Evolutionary conservation across 1,284 basidiomycete genomes (phyloP), one percentile per base, ranked within the genome.

Genomic region (Cryptococcus sp.): DNA sequence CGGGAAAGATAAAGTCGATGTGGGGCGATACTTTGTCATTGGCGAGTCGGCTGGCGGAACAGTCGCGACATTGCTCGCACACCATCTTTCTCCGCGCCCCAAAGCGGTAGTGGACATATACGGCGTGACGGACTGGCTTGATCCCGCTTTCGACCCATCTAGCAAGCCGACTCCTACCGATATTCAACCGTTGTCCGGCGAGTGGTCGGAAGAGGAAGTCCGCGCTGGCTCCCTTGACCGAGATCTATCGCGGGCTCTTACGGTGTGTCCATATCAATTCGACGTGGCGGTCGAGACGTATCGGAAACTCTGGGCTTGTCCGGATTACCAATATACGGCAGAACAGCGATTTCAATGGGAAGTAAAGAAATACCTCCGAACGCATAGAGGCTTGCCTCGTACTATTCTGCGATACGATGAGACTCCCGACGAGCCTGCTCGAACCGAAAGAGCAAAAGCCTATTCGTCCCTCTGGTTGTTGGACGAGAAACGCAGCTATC

Each of bases 21-120:
- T 63, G 3, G 53, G 55, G 2, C 44, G 55, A 7, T 70, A 56
- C 48, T 59, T 61, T 5, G 54, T 67, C 1, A 67, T 58, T n/a
- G 71, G 71, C 3, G 69, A 72, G 17, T 54, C 46, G 1, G 65
- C 69, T 1, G 71, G 71, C 23, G 71, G 60, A 10, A 41, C 37
- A 7, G 34, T 63, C n/a, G 52, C 50, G 39, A 46, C 54, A 1
- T 29, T 65, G 10, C 40, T 58, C 8, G 59, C 47, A 11, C 51
- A 46, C 40, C 4, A n/a, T 4, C 53, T 69, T 7, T n/a, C 45
- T 3, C 66, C 66, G 2, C 48, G 54, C 15, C 59, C 57, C 3
- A 37, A 46, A 43, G 58, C 55, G n/a, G 48, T 65, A 4, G 47
- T 62, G 6, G 45, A 55, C 20, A 52, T 60, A 16, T 63, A 65